Percentiles rank a stretch among this genome's conserved stretches.
Conservation (phyloP, 352 stramenopile species). For the Phytophthora constricta region DNA sequence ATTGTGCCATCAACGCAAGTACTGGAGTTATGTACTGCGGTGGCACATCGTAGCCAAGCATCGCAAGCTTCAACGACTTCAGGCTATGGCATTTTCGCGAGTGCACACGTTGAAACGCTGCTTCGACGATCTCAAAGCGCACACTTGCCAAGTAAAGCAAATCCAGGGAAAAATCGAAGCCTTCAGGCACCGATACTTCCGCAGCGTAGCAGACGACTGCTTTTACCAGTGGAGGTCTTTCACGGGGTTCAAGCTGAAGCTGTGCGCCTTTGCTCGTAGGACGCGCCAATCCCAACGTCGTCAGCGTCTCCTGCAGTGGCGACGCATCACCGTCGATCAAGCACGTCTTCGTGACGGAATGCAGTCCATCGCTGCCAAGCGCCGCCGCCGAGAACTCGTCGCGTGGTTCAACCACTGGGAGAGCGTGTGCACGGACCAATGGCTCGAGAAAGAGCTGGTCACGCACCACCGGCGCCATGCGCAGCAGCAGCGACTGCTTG, state of each 20-base stretch:
- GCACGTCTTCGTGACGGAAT: conserved; percentile 9
- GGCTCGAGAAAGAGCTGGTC: conserved; percentile 42
- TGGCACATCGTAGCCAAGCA: conserved; percentile 26
- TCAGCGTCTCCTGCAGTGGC: conserved; percentile 32
- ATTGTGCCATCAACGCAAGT: conserved; percentile 17
- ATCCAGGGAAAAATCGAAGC: conserved; percentile 17
- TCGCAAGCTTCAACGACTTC: conserved; percentile 10
- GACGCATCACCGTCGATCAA: conserved; percentile 5
- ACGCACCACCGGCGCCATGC: conserved; percentile 33
- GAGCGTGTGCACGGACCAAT: conserved; percentile 56
- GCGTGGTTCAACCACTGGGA: conserved; percentile 53
- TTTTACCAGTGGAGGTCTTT: conserved; percentile 41
- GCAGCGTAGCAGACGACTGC: conserved; percentile 20
- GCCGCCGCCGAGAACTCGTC: conserved; percentile 10
- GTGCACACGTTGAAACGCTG: conserved; percentile 15
- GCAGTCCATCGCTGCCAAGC: conserved; percentile 11
- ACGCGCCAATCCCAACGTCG: conserved; percentile 11
- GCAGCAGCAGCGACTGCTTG: conserved; percentile 13
- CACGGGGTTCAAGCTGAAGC: conserved; percentile 26
- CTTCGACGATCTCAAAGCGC: conserved; percentile 10
- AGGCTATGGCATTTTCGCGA: conserved; percentile 19
- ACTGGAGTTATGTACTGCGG: conserved; percentile 30
- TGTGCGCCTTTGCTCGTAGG: conserved; percentile 19
- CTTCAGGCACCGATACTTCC: conserved; percentile 38
- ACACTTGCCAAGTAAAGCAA: conserved; percentile 19